phyloP scores from a whole-genome alignment of 2,329 filamentous ascomycete genomes.

The Verticillium nubilum region DNA sequence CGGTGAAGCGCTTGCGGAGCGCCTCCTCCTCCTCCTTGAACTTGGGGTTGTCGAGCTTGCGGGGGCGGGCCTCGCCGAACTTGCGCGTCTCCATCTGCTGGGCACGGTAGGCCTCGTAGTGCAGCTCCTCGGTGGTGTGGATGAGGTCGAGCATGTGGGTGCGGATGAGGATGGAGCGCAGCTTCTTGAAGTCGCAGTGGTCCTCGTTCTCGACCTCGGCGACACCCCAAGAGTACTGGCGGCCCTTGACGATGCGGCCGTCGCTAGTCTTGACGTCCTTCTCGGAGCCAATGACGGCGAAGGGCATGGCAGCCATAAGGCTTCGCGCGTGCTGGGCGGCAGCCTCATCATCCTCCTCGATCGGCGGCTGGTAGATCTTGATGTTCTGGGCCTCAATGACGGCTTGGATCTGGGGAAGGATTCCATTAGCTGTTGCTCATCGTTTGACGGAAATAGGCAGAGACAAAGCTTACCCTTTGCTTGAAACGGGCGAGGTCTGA shows the following conservation, averaged over 20 bases:
- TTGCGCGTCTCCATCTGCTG: slow-evolving; percentile 99
- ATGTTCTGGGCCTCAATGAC: slow-evolving; percentile 98
- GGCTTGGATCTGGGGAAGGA: slow-evolving; percentile 65
- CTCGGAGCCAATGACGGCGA: slow-evolving; percentile 97
- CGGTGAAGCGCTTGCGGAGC: slow-evolving; percentile 96
- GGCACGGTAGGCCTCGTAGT: slow-evolving; percentile 98
- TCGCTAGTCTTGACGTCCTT: slow-evolving; percentile 98
- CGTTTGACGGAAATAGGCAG: background rate
- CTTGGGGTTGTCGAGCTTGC: slow-evolving; percentile 99
- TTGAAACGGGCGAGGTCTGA: slow-evolving; percentile 91
- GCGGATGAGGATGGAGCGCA: slow-evolving; percentile 95
- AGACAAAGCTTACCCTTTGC: slow-evolving; percentile 60
- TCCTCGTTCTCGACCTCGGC: slow-evolving; percentile 99
- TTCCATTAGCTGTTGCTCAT: slow-evolving; percentile 1
- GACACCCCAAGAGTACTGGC: slow-evolving; percentile 98
- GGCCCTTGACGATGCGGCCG: slow-evolving; percentile 95
- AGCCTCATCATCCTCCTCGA: slow-evolving; percentile 97
- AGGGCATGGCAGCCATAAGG: slow-evolving; percentile 95
- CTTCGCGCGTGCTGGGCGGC: slow-evolving; percentile 91
- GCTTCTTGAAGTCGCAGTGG: slow-evolving; percentile 99
- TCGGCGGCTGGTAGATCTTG: slow-evolving; percentile 97
- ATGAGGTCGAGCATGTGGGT: slow-evolving; percentile 99
- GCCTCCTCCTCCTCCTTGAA: slow-evolving; percentile 99
- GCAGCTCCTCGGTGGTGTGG: slow-evolving; percentile 97
- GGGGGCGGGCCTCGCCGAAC: slow-evolving; percentile 93